Conservation (phyloP, 1,139 yeast species). For the Taphrina flavorubra region DNA sequence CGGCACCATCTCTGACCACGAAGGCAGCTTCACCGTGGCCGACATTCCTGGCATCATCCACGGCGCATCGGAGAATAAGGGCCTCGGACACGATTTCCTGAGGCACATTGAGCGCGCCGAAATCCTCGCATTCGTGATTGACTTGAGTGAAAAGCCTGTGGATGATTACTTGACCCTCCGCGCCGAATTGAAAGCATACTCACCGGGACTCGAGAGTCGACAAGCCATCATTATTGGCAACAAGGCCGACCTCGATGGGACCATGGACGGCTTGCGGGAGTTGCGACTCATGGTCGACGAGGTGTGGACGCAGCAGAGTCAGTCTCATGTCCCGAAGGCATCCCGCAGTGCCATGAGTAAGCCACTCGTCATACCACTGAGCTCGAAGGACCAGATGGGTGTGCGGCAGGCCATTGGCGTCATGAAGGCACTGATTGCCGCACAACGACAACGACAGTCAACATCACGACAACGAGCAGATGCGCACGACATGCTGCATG, state of each 20-base stretch:
- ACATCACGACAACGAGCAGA: not conserved
- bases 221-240: slow-evolving; percentile 38
- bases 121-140: slow-evolving; percentile 85
- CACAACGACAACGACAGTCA: not conserved
- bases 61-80: slow-evolving; percentile 80
- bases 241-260: slow-evolving; percentile 40
- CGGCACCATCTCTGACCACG: slow-evolving; percentile 63
- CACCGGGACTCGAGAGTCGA: slow-evolving; percentile 25
- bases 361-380: slow-evolving; percentile 30
- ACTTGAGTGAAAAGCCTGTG: slow-evolving; percentile 53
- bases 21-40: slow-evolving; percentile 81
- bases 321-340: not conserved
- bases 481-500: not conserved
- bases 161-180: slow-evolving; percentile 36
- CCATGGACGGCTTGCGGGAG: slow-evolving; percentile 18
- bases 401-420: slow-evolving; percentile 35
- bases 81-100: slow-evolving; percentile 91
- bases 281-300: slow-evolving; percentile 23
- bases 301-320: slow-evolving; percentile 14
- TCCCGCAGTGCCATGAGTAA: not conserved
- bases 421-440: slow-evolving; percentile 26
- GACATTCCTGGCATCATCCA: slow-evolving; percentile 94
- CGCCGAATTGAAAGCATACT: slow-evolving; percentile 38
- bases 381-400: slow-evolving; percentile 39
- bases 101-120: slow-evolving; percentile 91